phyloP scores from a whole-genome alignment of 768 basidiomycete species.

The Atractiella rhizophila region DNA sequence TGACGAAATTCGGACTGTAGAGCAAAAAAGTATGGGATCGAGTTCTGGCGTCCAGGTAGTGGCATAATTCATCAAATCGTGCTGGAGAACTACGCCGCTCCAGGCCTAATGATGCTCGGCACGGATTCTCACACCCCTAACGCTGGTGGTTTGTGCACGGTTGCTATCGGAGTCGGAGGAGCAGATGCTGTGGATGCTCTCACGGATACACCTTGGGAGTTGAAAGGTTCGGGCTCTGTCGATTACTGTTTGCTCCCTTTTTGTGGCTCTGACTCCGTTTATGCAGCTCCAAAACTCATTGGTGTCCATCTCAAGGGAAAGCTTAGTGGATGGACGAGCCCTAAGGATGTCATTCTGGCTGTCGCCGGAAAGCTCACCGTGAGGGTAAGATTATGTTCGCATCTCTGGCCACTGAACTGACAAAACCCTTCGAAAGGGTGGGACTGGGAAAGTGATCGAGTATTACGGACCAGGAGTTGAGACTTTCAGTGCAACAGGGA shows the following conservation, averaged over 20 bases:
- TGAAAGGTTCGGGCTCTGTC: too few species aligned
- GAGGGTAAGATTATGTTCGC: conserved; percentile 31
- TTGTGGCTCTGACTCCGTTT: too few species aligned
- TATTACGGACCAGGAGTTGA: conserved; percentile 86
- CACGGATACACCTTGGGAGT: conserved; percentile 93
- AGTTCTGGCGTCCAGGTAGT: conserved; percentile 90
- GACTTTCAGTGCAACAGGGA: conserved; percentile 79
- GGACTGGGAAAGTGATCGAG: conserved; percentile 83
- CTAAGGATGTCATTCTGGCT: conserved; percentile 88
- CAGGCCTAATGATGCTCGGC: conserved; percentile 25
- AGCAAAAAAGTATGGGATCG: conserved; percentile 39
- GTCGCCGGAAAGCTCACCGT: conserved; percentile 85
- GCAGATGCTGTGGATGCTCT: conserved; percentile 53
- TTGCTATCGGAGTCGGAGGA: conserved; percentile 97
- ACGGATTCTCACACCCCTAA: conserved; percentile 92
- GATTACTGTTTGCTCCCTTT: too few species aligned
- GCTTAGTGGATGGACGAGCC: conserved; percentile 70
- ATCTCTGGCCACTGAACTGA: not conserved
- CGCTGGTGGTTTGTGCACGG: conserved; percentile 80
- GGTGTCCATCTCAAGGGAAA: conserved; percentile 72
- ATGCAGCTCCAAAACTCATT: conserved; percentile 23
- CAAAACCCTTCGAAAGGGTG: conserved; percentile 39
- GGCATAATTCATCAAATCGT: conserved; percentile 83
- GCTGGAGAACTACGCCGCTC: conserved; percentile 38
- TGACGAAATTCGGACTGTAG: not conserved